Conservation (phyloP, 192 early-diverging fungal species). For the Endogone sp. region DNA sequence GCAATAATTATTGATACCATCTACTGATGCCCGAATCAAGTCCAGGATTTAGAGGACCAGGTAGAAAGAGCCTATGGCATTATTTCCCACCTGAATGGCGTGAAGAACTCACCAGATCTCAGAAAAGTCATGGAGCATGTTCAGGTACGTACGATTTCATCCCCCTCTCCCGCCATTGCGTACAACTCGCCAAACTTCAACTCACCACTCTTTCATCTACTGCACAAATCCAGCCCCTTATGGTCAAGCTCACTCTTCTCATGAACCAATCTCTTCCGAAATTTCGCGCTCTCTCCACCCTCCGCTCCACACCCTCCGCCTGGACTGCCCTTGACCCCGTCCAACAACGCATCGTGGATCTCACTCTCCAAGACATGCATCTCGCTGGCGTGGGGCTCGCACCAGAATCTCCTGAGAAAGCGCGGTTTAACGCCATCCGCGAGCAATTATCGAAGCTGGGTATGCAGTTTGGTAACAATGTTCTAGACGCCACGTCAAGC, state of each 20-base stretch:
- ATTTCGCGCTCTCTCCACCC: conserved; percentile 44
- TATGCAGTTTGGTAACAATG: conserved; percentile 45
- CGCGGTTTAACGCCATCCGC: conserved; percentile 46
- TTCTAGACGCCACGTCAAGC: conserved; percentile 52
- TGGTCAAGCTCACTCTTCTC: conserved; percentile 41
- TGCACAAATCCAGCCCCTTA: conserved; percentile 44
- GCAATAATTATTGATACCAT: neutral
- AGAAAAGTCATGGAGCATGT: conserved; percentile 43
- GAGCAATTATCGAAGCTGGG: conserved; percentile 45
- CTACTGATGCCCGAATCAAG: conserved; percentile 6
- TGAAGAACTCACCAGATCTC: conserved; percentile 47
- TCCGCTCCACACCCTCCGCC: conserved; percentile 21
- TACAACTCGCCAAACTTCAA: no score
- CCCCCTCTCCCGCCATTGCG: neutral
- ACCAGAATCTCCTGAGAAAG: conserved; percentile 34
- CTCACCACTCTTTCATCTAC: neutral
- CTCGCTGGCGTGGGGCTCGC: conserved; percentile 43
- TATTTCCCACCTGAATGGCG: conserved; percentile 46
- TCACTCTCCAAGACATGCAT: conserved; percentile 43
- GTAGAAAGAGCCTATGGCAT: conserved; percentile 44
- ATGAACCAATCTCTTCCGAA: conserved; percentile 52
- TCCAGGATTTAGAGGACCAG: conserved; percentile 44
- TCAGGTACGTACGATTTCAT: conserved; percentile 9
- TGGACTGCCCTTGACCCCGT: conserved; percentile 37
- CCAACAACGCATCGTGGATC: conserved; percentile 49